These are phyloP conservation scores for Vitellaria paradoxa DNA, from an alignment of 179 eudicot genomes.

Conservation along the genomic window DNA sequence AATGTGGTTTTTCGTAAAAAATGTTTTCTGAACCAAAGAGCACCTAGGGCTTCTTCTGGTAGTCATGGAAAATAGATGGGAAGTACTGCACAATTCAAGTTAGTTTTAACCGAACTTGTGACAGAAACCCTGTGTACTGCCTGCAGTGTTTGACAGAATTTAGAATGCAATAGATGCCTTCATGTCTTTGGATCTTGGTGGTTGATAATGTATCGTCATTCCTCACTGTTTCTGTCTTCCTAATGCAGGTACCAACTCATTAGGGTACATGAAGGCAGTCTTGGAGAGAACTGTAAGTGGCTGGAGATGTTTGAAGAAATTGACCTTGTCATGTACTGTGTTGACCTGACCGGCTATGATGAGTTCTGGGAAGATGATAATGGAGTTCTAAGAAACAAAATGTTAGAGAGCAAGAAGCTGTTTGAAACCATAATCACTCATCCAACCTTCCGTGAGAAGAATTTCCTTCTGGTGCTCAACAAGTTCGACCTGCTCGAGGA, in stretches of 20 bases:
- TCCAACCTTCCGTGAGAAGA: constrained; percentile 54
- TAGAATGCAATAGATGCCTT: not conserved
- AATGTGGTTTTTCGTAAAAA: too few species aligned
- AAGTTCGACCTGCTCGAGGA: constrained; percentile 76
- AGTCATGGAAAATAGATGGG: not conserved
- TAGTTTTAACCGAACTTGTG: not conserved
- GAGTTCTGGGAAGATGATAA: constrained; percentile 31
- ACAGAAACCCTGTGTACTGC: too few species aligned
- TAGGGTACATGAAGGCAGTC: constrained; percentile 63
- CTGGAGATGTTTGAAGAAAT: constrained; percentile 87
- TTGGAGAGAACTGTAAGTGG: constrained; percentile 83
- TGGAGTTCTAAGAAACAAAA: constrained; percentile 52
- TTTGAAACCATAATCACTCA: constrained; percentile 66
- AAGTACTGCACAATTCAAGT: not conserved
- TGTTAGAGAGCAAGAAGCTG: constrained; percentile 59
- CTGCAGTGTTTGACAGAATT: too few species aligned
- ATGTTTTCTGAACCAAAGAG: too few species aligned
- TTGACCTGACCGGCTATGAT: constrained; percentile 59
- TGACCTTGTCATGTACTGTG: constrained; percentile 63
- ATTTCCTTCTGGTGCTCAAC: constrained; percentile 72
- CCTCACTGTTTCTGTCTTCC: not conserved
- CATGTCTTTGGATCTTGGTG: too few species aligned
- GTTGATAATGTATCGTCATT: not conserved
- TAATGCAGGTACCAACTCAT: constrained; percentile 70
- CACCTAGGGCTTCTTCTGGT: not conserved